Evolutionary conservation across 495 filamentous ascomycete genomes (phyloP), one percentile per base, ranked within the genome.

Genomic region (Penicillium turbatum): DNA sequence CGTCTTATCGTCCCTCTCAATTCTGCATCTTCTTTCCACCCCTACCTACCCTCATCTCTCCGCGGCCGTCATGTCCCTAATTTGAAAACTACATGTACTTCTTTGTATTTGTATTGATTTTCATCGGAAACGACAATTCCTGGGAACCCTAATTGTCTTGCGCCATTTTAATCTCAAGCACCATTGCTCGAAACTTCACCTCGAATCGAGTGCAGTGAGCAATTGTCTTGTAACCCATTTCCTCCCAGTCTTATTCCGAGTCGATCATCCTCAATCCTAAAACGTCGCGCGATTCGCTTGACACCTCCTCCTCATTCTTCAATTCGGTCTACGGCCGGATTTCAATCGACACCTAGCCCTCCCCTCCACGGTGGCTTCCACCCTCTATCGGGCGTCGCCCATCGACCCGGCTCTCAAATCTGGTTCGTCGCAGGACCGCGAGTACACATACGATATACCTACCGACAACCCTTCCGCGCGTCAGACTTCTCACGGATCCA

Each of bases 301-400:
- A 34, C 12, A 40, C n/a, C 11, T 36, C 7, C 12, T 3, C 8
- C 17, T 30, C 34, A 49, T 47, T 49, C 53, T 58, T 48, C 55
- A 66, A 68, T 71, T 73, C 68, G 70, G 68, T 74, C 59, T 43
- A 49, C 48, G 66, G 56, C 71, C 66, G 71, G 56, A 69, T 69
- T 72, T 74, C 57, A 55, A 73, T 64, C 43, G 54, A 62, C 39
- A 63, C 51, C 63, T 57, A 53, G 46, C 44, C 45, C 67, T 70
- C 59, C 62, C 70, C 63, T 77, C 68, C 72, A 78, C 70, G 57
- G 72, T 75, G 70, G 77, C 71, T 66, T 73, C 74, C 62, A 66
- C 78, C 56, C 55, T 79, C 39, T 81, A 76, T 63, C 69, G 75
- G 78, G 75, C 77, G 62, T 76, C 80, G 77, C 77, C 79, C 77